Evolutionary conservation across 306 rosid genomes (phyloP).

Genomic region (Rosa multiflora): DNA sequence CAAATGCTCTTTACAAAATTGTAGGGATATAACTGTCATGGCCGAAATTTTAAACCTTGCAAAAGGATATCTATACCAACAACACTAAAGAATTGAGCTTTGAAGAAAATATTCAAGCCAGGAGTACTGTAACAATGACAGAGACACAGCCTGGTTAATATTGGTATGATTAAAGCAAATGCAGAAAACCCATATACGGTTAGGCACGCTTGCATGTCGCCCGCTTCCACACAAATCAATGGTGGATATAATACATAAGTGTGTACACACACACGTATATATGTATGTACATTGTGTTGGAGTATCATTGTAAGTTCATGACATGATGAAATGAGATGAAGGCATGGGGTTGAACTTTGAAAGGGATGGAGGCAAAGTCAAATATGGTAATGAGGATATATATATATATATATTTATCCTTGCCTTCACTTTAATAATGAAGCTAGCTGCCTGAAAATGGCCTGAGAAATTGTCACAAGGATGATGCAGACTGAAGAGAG

Average conservation of each 20-base stretch:
- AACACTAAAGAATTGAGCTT: not conserved
- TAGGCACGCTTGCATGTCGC: conserved; percentile 22
- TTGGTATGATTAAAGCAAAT: not conserved
- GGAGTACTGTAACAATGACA: not conserved
- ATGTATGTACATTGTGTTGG: not conserved
- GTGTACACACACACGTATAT: not conserved
- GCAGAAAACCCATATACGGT: conserved; percentile 18
- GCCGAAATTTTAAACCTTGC: not conserved
- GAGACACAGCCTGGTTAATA: not conserved
- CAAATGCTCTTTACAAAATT: not conserved
- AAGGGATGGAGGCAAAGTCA: conserved; percentile 30
- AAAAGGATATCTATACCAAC: not conserved
- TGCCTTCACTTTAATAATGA: not conserved
- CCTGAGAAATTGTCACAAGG: conserved; percentile 9
- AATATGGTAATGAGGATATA: conserved; percentile 15
- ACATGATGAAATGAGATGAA: not conserved
- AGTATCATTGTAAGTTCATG: not conserved
- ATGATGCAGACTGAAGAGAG: not conserved
- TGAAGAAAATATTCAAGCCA: not conserved
- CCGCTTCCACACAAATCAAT: conserved; percentile 14
- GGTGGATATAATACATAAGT: not conserved
- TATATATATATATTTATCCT: not conserved
- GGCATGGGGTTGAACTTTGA: not conserved
- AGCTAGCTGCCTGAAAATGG: not conserved
- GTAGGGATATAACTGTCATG: too few species aligned